Conservation (phyloP, 2,329 filamentous ascomycete genomes). For the Pseudocercospora crystallina region DNA sequence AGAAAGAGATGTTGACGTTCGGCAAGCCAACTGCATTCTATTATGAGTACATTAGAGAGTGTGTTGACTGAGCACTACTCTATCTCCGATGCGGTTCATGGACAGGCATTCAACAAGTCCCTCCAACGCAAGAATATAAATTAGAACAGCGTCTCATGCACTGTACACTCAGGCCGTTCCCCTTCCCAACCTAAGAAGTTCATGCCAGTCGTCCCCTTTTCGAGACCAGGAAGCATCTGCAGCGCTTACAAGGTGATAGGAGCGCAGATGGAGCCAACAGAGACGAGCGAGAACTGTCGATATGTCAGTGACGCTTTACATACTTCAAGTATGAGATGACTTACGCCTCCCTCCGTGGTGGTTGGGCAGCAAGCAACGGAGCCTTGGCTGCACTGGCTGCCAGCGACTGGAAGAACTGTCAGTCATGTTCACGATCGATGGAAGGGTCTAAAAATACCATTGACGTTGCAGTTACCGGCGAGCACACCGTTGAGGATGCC, state of each 20-base stretch:
- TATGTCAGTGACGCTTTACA: neutral
- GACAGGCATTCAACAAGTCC: too few relatives aligned
- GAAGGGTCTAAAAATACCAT: neutral
- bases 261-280: constrained; percentile 9
- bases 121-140: too few relatives aligned
- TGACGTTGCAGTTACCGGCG: constrained; percentile 9
- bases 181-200: too few relatives aligned
- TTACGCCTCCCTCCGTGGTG: constrained; percentile 2
- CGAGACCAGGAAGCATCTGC: too few relatives aligned
- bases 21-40: too few relatives aligned
- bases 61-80: too few relatives aligned
- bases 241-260: constrained; percentile 12
- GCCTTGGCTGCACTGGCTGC: constrained; percentile 8
- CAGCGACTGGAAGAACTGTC: neutral
- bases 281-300: constrained; percentile 5
- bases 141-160: too few relatives aligned
- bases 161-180: too few relatives aligned
- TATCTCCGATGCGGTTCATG: too few relatives aligned
- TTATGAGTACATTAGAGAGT: too few relatives aligned
- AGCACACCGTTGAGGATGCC: constrained; percentile 2
- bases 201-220: too few relatives aligned
- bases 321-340: neutral
- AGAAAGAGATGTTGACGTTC: too few relatives aligned
- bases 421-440: neutral
- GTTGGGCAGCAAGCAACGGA: constrained; percentile 16